Conservation (phyloP, 2,329 filamentous ascomycete species). For the Bipolaris oryzae region DNA sequence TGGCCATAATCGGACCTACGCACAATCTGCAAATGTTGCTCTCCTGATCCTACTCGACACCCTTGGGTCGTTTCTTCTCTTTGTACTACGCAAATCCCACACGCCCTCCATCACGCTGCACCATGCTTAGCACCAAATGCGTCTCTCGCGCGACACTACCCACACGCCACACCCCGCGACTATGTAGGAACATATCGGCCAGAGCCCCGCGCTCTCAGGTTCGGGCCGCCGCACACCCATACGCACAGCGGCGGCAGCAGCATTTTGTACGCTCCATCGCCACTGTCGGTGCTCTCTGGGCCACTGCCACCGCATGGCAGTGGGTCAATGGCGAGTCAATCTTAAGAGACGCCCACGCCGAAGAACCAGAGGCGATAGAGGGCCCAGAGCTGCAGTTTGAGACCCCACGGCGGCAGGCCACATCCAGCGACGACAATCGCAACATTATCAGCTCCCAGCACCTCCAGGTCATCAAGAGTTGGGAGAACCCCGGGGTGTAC, state of each 20-base stretch:
- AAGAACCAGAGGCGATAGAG: constrained; percentile 57
- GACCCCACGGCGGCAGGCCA: constrained; percentile 61
- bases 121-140: constrained; percentile 41
- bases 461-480: constrained; percentile 82
- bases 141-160: constrained; percentile 39
- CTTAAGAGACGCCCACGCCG: constrained; percentile 54
- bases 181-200: constrained; percentile 35
- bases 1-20: constrained; percentile 11
- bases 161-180: constrained; percentile 29
- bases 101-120: constrained; percentile 17
- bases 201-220: constrained; percentile 27
- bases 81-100: constrained; percentile 1
- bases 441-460: constrained; percentile 84
- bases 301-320: constrained; percentile 53
- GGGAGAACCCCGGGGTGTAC: constrained; percentile 85
- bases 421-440: constrained; percentile 72
- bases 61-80: constrained; percentile 5
- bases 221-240: constrained; percentile 41
- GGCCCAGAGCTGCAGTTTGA: constrained; percentile 70
- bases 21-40: constrained; percentile 18
- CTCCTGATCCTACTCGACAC: constrained; percentile 17
- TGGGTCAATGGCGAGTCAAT: constrained; percentile 51
- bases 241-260: constrained; percentile 54
- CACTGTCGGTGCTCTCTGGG: constrained; percentile 51
- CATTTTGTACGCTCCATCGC: constrained; percentile 54